Percentiles rank a stretch among this genome's conserved stretches.
These are phyloP conservation scores for Cystoisospora suis DNA, from an alignment of 169 alveolate genomes.

Conservation along the genomic window DNA sequence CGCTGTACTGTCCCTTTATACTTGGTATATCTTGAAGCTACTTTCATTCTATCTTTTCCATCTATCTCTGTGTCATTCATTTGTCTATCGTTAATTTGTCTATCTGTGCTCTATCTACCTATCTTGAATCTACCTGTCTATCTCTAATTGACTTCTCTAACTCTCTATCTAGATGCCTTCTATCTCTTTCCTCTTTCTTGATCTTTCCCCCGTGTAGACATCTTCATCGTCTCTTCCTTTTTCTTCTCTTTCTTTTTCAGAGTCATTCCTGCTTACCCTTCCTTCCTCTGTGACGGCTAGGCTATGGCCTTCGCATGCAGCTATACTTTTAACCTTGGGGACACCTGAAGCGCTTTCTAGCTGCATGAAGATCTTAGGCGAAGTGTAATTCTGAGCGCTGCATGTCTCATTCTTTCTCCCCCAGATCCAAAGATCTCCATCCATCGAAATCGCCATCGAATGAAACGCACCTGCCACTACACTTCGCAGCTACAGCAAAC, in stretches of 20 bases:
- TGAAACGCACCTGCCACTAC: conserved; percentile 69
- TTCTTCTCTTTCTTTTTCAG: not conserved
- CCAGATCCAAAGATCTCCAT: conserved; percentile 73
- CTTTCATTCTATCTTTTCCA: no score
- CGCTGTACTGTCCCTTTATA: no score
- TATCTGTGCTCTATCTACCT: no score
- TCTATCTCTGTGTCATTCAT: no score
- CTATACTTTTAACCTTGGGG: conserved; percentile 39
- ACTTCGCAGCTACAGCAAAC: conserved; percentile 44
- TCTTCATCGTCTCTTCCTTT: not conserved
- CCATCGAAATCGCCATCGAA: conserved; percentile 69
- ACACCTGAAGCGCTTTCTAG: conserved; percentile 68
- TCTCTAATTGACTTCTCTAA: no score
- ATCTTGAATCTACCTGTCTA: no score
- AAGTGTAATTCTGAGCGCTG: conserved; percentile 23
- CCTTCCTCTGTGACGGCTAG: conserved; percentile 48
- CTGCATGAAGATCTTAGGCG: conserved; percentile 63
- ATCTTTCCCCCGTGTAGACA: no score
- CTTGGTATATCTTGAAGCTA: no score
- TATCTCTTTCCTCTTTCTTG: no score
- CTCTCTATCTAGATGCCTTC: no score
- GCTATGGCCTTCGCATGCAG: conserved; percentile 28
- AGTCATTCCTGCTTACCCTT: conserved; percentile 9
- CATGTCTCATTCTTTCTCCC: conserved; percentile 61
- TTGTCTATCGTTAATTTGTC: no score